Conservation (phyloP, 352 stramenopile genomes). For the Globisporangium irregulare region DNA sequence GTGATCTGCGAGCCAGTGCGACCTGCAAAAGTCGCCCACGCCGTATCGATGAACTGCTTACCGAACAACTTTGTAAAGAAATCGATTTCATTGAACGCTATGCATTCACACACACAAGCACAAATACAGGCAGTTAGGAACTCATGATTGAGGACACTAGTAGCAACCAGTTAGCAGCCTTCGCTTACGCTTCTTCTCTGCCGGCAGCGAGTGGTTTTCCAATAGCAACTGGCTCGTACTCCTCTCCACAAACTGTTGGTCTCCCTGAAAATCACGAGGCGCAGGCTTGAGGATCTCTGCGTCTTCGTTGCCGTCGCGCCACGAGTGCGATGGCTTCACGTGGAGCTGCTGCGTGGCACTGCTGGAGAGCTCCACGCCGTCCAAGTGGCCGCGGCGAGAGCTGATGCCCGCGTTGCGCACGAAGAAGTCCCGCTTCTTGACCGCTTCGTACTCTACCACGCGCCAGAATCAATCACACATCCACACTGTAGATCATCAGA, state of each 20-base stretch:
- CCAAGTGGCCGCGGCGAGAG: neutral
- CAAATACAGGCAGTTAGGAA: neutral
- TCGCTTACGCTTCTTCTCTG: conserved; percentile 8
- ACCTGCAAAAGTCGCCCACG: conserved; percentile 44
- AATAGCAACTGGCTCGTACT: neutral
- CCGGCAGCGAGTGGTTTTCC: neutral
- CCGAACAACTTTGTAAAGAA: conserved; percentile 52
- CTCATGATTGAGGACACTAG: neutral
- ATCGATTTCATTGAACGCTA: conserved; percentile 54
- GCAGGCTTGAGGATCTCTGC: conserved; percentile 6
- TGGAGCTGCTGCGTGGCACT: conserved; percentile 20
- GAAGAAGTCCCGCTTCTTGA: conserved; percentile 57
- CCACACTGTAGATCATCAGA: neutral
- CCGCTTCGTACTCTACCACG: conserved; percentile 40
- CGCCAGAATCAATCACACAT: neutral
- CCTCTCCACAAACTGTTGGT: neutral
- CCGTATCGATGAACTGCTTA: conserved; percentile 57
- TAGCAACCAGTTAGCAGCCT: neutral
- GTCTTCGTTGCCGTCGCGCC: conserved; percentile 55
- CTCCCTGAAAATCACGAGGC: neutral
- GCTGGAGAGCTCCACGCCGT: neutral
- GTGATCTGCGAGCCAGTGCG: conserved; percentile 31
- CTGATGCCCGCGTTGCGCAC: conserved; percentile 39
- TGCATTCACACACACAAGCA: neutral
- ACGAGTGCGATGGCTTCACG: conserved; percentile 61